Evolutionary conservation across 176 grass and related monocot species (phyloP).

Genomic region (Oryza glaberrima): DNA sequence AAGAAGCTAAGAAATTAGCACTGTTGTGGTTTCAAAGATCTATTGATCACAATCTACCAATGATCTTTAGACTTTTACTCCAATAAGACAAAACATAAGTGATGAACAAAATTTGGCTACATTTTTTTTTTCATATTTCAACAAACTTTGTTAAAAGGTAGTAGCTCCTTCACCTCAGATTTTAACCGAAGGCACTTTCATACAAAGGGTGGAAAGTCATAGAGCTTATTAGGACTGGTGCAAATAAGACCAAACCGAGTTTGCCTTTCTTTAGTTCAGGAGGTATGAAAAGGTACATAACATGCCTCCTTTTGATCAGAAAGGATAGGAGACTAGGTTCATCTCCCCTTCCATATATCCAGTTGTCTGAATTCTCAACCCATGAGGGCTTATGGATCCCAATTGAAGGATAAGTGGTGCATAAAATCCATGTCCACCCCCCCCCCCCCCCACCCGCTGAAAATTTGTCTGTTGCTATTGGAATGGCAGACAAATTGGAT

Average conservation of each 20-base stretch:
- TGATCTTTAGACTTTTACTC: background rate
- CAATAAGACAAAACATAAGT: background rate
- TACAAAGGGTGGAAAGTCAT: background rate
- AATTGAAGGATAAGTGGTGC: constrained; percentile 1
- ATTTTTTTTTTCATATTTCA: background rate
- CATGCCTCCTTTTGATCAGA: background rate
- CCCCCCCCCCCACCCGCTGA: background rate
- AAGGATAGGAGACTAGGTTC: constrained; percentile 34
- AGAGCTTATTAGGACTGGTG: background rate
- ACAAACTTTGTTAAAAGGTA: background rate
- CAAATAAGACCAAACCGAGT: background rate
- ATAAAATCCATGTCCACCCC: constrained; percentile 29
- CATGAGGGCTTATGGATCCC: constrained; percentile 26
- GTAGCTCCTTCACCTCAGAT: background rate
- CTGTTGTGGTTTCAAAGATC: constrained; percentile 7
- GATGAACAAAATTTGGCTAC: background rate
- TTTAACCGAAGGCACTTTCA: background rate
- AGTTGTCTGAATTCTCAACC: background rate
- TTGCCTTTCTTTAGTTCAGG: constrained; percentile 2
- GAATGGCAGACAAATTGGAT: constrained; percentile 32
- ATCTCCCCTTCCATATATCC: constrained; percentile 10
- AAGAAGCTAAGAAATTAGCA: background rate
- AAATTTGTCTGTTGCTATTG: constrained; percentile 29
- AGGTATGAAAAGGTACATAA: constrained; percentile 16
- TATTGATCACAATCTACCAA: no score